Evolutionary conservation across 2,329 filamentous ascomycete genomes (phyloP).

Genomic region (Nannizziopsis arthrosporioides): DNA sequence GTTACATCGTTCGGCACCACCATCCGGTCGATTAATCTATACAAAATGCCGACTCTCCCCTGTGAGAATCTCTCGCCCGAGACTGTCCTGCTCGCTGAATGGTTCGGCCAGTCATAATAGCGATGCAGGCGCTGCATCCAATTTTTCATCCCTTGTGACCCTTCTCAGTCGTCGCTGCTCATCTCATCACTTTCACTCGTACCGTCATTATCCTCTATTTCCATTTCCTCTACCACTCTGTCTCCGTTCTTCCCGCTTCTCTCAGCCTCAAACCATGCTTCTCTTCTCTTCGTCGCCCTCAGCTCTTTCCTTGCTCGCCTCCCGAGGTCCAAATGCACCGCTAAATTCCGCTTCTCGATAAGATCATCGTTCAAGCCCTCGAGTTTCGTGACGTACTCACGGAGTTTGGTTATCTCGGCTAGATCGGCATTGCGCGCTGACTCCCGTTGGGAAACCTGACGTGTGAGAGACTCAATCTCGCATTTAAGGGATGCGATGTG

Average conservation of each 20-base stretch:
- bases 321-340: constrained; percentile 23
- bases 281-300: constrained; percentile 29
- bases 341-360: constrained; percentile 29
- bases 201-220: constrained; percentile 25
- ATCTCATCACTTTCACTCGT: constrained; percentile 27
- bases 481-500: constrained; percentile 27
- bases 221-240: constrained; percentile 29
- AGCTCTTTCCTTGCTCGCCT: constrained; percentile 31
- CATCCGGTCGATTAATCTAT: no score
- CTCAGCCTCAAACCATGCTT: constrained; percentile 37
- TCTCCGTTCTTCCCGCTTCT: constrained; percentile 35
- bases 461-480: constrained; percentile 31
- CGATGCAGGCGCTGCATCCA: no score
- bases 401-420: constrained; percentile 29
- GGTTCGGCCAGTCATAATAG: no score
- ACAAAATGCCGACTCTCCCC: no score
- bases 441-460: constrained; percentile 22
- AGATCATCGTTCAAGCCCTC: constrained; percentile 31
- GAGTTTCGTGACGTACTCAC: constrained; percentile 25
- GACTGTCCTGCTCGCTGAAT: no score
- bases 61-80: no score
- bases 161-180: constrained; percentile 22
- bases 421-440: constrained; percentile 26
- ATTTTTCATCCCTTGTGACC: background rate
- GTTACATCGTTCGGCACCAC: no score